phyloP scores from a whole-genome alignment of 441 rosid genomes.

The Eruca vesicaria region DNA sequence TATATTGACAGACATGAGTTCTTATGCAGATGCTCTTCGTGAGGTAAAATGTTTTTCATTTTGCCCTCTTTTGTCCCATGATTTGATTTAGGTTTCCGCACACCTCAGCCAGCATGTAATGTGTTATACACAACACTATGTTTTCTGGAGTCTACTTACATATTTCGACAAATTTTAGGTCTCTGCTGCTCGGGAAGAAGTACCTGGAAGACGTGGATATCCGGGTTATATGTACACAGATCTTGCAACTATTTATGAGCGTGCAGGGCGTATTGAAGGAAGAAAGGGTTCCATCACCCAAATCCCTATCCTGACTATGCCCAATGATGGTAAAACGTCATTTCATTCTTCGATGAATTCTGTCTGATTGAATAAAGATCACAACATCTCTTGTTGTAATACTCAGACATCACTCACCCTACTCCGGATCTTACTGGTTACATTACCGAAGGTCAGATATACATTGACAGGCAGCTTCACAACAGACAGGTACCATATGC shows the following conservation, averaged over 20 bases:
- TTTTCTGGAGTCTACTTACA: neutral
- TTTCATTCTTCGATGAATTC: neutral
- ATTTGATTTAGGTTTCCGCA: neutral
- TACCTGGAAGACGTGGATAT: conserved; percentile 99
- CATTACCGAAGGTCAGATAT: conserved; percentile 98
- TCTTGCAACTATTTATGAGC: conserved; percentile 97
- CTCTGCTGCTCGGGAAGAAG: conserved; percentile 99
- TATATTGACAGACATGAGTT: conserved; percentile 96
- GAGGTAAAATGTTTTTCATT: conserved; percentile 57
- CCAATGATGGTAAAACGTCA: conserved; percentile 81
- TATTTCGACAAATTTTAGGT: conserved; percentile 48
- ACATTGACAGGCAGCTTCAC: conserved; percentile 91
- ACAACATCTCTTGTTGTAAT: neutral
- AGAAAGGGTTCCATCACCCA: conserved; percentile 97
- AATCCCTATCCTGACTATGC: conserved; percentile 98
- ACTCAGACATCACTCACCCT: conserved; percentile 94
- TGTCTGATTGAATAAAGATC: neutral
- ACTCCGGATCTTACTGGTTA: conserved; percentile 99
- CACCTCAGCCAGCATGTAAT: neutral
- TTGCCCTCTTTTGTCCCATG: neutral
- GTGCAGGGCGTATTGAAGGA: conserved; percentile 99
- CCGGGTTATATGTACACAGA: conserved; percentile 99
- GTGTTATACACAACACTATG: neutral
- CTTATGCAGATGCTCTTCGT: conserved; percentile 99
- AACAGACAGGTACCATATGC: conserved; percentile 72